These are phyloP conservation scores for Metschnikowia noctiluminum DNA, from an alignment of 805 yeast genomes.

Conservation along the genomic window DNA sequence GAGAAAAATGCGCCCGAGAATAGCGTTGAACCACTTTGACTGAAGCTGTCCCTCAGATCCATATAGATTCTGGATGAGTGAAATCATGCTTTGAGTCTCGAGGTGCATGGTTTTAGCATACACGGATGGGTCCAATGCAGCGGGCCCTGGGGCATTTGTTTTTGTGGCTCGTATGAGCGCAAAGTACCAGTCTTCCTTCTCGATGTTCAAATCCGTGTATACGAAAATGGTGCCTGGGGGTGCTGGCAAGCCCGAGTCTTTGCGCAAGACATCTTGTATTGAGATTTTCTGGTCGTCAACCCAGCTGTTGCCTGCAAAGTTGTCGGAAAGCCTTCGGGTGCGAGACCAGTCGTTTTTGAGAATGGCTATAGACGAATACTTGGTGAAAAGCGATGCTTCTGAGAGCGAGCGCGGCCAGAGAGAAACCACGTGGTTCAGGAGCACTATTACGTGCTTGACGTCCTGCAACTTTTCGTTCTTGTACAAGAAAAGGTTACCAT, in stretches of 20 bases:
- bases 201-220: constrained; percentile 72
- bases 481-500: constrained; percentile 86
- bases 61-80: constrained; percentile 70
- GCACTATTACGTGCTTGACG: constrained; percentile 74
- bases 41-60: constrained; percentile 80
- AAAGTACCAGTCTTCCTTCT: constrained; percentile 93
- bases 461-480: constrained; percentile 62
- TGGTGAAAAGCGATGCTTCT: constrained; percentile 80
- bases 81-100: constrained; percentile 66
- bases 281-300: constrained; percentile 17
- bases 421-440: constrained; percentile 65
- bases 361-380: constrained; percentile 74
- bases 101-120: constrained; percentile 75
- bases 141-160: constrained; percentile 19
- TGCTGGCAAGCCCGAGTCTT: constrained; percentile 21
- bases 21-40: constrained; percentile 87
- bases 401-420: constrained; percentile 79
- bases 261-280: constrained; percentile 24
- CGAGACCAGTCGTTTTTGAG: constrained; percentile 44
- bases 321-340: constrained; percentile 19
- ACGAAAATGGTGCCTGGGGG: constrained; percentile 51
- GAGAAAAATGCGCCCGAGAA: constrained; percentile 78
- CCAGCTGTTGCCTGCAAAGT: constrained; percentile 6
- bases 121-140: constrained; percentile 43
- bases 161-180: constrained; percentile 77